A percentile compares a stretch with the other conserved stretches of the same genome.
phyloP scores from a whole-genome alignment of 1,284 basidiomycete genomes.

The Pascua guehoae region DNA sequence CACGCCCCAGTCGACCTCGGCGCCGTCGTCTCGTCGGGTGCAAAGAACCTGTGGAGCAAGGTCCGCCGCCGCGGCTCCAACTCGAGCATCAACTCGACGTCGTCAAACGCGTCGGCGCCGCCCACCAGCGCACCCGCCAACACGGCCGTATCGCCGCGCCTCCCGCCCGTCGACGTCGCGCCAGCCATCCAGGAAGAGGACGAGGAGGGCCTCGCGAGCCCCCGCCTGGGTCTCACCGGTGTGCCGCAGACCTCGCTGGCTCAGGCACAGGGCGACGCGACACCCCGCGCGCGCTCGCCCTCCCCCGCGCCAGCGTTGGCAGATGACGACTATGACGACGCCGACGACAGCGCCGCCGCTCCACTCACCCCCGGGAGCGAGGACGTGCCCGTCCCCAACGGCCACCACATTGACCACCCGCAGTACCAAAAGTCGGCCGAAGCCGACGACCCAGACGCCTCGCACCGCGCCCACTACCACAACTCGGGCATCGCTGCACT shows the following conservation, averaged over 20 bases:
- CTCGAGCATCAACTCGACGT: conserved; percentile 2
- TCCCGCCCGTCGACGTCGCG: not conserved
- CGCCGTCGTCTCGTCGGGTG: conserved; percentile 33
- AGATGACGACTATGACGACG: conserved; percentile 8
- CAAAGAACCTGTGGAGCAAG: conserved; percentile 42
- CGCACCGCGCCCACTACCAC: not conserved
- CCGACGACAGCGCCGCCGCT: not conserved
- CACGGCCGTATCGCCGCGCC: not conserved
- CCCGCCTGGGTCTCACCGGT: not conserved
- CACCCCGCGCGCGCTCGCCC: conserved; percentile 12
- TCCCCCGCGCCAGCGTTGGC: conserved; percentile 6
- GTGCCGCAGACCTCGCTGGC: not conserved
- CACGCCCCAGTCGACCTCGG: conserved; percentile 40
- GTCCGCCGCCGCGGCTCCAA: conserved; percentile 26
- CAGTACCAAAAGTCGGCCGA: not conserved
- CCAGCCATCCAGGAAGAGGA: conserved; percentile 10
- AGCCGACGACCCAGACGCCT: conserved; percentile 1
- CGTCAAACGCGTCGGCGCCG: conserved; percentile 1
- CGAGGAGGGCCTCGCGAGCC: conserved; percentile 1
- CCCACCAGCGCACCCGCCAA: not conserved
- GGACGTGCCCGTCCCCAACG: too few species aligned
- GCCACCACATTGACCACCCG: not conserved
- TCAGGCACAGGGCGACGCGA: conserved; percentile 11
- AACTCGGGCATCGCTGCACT: conserved; percentile 4
- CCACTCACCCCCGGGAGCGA: too few species aligned